A percentile compares a stretch with the other conserved stretches of the same genome.
Conservation (phyloP, 805 yeast species). For the Scheffersomyces coipomensis region DNA sequence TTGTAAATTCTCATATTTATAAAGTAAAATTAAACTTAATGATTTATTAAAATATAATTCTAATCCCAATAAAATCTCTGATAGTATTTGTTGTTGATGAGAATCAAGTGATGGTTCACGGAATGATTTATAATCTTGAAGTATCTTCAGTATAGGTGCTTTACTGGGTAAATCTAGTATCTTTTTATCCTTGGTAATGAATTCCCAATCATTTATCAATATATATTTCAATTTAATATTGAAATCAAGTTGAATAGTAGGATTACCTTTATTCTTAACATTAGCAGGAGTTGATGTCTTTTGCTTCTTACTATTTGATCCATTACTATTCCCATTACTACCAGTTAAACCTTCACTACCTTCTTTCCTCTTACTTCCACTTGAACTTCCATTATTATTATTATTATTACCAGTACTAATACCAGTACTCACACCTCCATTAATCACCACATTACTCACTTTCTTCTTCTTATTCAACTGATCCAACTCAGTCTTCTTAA, state of each 20-base stretch:
- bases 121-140: conserved; percentile 48
- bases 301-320: conserved; percentile 1
- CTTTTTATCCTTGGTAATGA: conserved; percentile 75
- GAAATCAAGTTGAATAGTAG: conserved; percentile 7
- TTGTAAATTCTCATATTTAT: conserved; percentile 77
- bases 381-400: neutral
- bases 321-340: neutral
- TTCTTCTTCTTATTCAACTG: conserved; percentile 15
- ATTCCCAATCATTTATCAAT: conserved; percentile 93
- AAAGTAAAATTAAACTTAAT: conserved; percentile 65
- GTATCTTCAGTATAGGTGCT: conserved; percentile 51
- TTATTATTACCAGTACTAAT: neutral
- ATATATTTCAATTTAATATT: conserved; percentile 67
- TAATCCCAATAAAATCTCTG: conserved; percentile 73
- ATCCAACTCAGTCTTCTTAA: conserved; percentile 65
- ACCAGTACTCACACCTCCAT: neutral
- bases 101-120: conserved; percentile 11
- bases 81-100: conserved; percentile 34
- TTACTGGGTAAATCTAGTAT: conserved; percentile 63
- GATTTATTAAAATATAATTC: conserved; percentile 71
- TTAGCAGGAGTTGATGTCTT: conserved; percentile 6
- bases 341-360: neutral
- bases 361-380: neutral
- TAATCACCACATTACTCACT: neutral
- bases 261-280: conserved; percentile 18